A percentile compares a stretch with the other conserved stretches of the same genome.
These are phyloP conservation scores for Yarrowia osloensis DNA, from an alignment of 805 yeast species.

Conservation along the genomic window DNA sequence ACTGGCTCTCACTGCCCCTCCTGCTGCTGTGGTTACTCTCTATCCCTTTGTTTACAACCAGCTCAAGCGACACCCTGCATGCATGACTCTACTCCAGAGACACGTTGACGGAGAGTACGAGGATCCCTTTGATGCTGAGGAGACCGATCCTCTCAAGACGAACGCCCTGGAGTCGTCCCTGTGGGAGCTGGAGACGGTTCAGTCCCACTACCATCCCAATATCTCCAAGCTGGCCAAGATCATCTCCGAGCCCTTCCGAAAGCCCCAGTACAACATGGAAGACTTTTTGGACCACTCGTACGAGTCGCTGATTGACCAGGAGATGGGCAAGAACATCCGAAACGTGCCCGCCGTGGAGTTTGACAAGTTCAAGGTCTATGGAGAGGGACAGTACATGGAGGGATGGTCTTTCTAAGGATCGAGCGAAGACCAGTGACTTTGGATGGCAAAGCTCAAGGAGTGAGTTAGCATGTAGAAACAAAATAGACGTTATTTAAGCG, in stretches of 20 bases:
- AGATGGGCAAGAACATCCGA: constrained; percentile 44
- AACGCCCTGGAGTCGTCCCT: constrained; percentile 80
- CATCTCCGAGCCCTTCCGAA: constrained; percentile 85
- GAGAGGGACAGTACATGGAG: constrained; percentile 31
- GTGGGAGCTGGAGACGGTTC: constrained; percentile 85
- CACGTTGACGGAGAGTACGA: constrained; percentile 43
- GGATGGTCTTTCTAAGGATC: constrained; percentile 35
- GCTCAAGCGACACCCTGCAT: constrained; percentile 87
- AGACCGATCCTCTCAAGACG: constrained; percentile 74
- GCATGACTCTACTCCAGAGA: constrained; percentile 83
- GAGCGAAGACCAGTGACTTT: too few species aligned
- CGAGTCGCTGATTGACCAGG: constrained; percentile 60
- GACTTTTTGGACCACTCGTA: constrained; percentile 94
- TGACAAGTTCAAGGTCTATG: constrained; percentile 38
- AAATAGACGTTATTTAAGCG: too few species aligned
- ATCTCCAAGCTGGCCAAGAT: constrained; percentile 89
- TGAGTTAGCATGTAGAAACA: too few species aligned
- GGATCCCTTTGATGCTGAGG: constrained; percentile 70
- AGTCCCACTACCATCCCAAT: constrained; percentile 91
- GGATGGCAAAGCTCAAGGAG: too few species aligned
- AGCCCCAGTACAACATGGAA: constrained; percentile 83
- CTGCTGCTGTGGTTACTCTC: constrained; percentile 82
- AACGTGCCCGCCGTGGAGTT: constrained; percentile 68
- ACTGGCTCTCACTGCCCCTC: constrained; percentile 73
- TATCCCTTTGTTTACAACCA: constrained; percentile 91